Base-by-base conservation (phyloP, 164 flowering plant species). In the Umbilicus rupestris region DNA sequence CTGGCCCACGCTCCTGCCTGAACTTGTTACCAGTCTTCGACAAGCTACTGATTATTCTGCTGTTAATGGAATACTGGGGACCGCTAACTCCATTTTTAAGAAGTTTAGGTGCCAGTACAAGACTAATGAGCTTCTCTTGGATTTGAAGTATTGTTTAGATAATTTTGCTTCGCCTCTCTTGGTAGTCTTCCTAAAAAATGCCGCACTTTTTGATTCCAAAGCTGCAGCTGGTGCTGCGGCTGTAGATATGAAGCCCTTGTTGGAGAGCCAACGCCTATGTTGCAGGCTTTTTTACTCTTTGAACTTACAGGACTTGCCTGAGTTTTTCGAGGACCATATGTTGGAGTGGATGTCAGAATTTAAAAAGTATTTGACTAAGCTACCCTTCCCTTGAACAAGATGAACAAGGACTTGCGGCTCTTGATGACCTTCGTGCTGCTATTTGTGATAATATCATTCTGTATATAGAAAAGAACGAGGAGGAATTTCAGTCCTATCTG, bases 321-420 rank as follows among this genome's bases (percentile, higher is more conserved):
- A 94, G 78, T 89, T 81, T 58, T 91, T 94, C 35, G 96, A 91
- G 77, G 97, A 91, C 66, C 95, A 88, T 72, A 89, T 91, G 96
- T 78, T 70, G 5, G 92, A 92, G 69, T 94, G 97, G 96, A 94
- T 91, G 96, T 64, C 62, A 12, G 95, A 87, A 78, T 89, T 91
- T 67, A 72, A 70, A 37, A 89, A 85, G 63, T 94, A 91, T 70
- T 73, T 91, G 5, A 79, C 84, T 0, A 77, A 69, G 59, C 2
- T 91, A 85, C 63, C 85, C 86, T 0, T 76, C 70, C 11, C 81
- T 91, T 35, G 97, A 91, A 73, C 70, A 75, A 11, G 73, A 78
- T 66, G 78, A 80, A 44, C 71, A 82, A 64, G 95, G 90, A 63
- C 72, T 86, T n/a, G 77, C 76, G 0, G 28, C 84, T 22, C 88